Conservation (phyloP, 2,329 filamentous ascomycete genomes). For the Penicillium sp. region DNA sequence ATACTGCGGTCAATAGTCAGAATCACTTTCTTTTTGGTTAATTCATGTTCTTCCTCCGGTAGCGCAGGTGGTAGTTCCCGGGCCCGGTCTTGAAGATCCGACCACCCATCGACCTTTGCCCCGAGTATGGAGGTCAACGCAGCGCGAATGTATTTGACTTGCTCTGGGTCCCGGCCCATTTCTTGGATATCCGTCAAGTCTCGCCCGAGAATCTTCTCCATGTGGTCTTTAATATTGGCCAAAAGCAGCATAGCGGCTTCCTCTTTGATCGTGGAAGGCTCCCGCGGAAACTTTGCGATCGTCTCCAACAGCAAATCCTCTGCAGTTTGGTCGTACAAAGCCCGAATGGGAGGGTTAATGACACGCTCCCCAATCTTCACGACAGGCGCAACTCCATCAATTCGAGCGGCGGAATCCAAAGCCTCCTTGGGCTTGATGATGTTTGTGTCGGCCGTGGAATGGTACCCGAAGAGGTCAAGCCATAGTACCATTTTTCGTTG, state of each 20-base stretch:
- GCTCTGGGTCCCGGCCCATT: slow-evolving; percentile 43
- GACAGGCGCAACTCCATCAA: slow-evolving; percentile 39
- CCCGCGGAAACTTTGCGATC: slow-evolving; percentile 41
- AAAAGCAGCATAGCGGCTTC: slow-evolving; percentile 45
- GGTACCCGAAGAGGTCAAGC: slow-evolving; percentile 59
- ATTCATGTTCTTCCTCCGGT: slow-evolving; percentile 25
- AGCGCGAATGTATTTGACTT: slow-evolving; percentile 42
- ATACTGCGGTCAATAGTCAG: slow-evolving; percentile 39
- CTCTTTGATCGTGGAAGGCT: slow-evolving; percentile 43
- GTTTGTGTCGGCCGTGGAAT: slow-evolving; percentile 43
- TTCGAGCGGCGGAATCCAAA: slow-evolving; percentile 33
- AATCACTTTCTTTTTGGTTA: slow-evolving; percentile 38
- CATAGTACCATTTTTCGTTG: slow-evolving; percentile 59
- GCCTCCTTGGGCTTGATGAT: slow-evolving; percentile 42
- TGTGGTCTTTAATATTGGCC: slow-evolving; percentile 46
- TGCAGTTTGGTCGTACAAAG: slow-evolving; percentile 41
- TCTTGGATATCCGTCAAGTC: slow-evolving; percentile 42
- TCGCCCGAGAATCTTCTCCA: slow-evolving; percentile 43
- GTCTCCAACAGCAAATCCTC: slow-evolving; percentile 42
- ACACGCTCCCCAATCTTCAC: slow-evolving; percentile 41
- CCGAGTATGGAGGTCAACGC: slow-evolving; percentile 41
- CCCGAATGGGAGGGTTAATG: slow-evolving; percentile 39
- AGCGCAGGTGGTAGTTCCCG: slow-evolving; percentile 34
- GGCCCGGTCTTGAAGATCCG: slow-evolving; percentile 38
- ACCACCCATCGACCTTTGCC: slow-evolving; percentile 43